Evolutionary conservation across 2,329 filamentous ascomycete genomes (phyloP), one percentile per base, ranked within the genome.

Genomic region (Botrytis squamosa): DNA sequence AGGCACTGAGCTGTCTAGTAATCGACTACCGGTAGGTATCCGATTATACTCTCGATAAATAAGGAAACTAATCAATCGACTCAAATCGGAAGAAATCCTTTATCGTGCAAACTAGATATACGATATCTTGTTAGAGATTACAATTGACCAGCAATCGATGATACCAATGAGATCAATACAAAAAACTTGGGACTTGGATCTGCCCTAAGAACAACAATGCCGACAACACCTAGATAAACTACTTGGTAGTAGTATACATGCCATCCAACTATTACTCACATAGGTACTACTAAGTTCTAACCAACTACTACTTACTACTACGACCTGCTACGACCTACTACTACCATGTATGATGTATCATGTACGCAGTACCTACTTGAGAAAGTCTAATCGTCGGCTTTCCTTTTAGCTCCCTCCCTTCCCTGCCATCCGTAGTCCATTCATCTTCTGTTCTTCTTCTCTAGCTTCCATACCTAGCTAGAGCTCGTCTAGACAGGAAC

Each of bases 381-480:
- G 36, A 40, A 63, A 63, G 60, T 63, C 60, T 42, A 63, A 40
- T 40, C 7, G 38, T 63, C 60, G 60, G 36, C 52, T 63, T 63
- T 63, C 25, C 60, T n/a, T 63, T n/a, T n/a, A n/a, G 22, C 36
- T 42, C 4, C 38, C n/a, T 40, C 52, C 29, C 52, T n/a, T 22
- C 60, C 60, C 36, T 63, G 38, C 60, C 60, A 63, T n/a, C 36
- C 36, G 22, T 42, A 63, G 36, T 63, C 60, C 60, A 63, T 63
- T n/a, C 60, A 63, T 63, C 38, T 63, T 40, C 36, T 63, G 36
- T 42, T 29, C 52, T 40, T n/a, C 60, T 63, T 63, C 40, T 64
- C 62, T 64, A 64, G 62, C 62, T 64, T 64, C 62, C 16, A 64
- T 64, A 29, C 40, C n/a, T 44, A 68, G 66, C 66, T 68, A 68